Evolutionary conservation across 2,329 filamentous ascomycete species (phyloP), one percentile per base, ranked within the genome.

Genomic region (Zymoseptoria passerinii): DNA sequence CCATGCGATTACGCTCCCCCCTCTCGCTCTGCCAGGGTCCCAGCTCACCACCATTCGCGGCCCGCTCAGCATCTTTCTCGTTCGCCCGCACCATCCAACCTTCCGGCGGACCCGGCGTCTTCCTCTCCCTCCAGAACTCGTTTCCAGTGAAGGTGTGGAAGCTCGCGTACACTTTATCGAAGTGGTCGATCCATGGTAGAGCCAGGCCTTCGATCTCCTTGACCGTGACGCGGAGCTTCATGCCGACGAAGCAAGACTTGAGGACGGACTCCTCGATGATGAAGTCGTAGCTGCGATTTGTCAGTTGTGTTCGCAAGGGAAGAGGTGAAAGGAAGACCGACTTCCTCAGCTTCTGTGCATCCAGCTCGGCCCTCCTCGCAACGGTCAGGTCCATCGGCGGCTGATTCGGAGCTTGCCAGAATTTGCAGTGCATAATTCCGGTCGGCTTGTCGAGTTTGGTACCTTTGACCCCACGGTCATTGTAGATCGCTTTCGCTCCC

Each of bases 231-330:
- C 74, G 67, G 52, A 80, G 68, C 68, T 77, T 79, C 73, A 79
- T 72, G 0, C 90, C 89, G 0, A 80, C 72, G 59, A 82, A 81
- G 67, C 88, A 82, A 57, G 82, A 75, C 28, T 76, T 60, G 18
- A 88, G 73, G 2, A 83, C 70, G 4, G 79, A 71, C 27, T 83
- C 80, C 60, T 96, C 91, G 3, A 96, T 68, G 67, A 88, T 83
- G 63, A 95, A 86, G 10, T 71, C 70, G 61, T 76, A 73, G 51
- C 49, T 50, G 19, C 4, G 2, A 9, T 13, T 16, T 23, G 49
- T 44, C 13, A 44, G 35, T 44, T n/a, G 13, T 6, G 4, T 6
- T 10, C 1, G 16, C n/a, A 4, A 16, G 6, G 7, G 35, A n/a
- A 5, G 13, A 13, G 16, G 16, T 13, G 35, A 4, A 23, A 44